These are phyloP conservation scores for Globisporangium nunn DNA, from an alignment of 352 stramenopile genomes.

Conservation along the genomic window DNA sequence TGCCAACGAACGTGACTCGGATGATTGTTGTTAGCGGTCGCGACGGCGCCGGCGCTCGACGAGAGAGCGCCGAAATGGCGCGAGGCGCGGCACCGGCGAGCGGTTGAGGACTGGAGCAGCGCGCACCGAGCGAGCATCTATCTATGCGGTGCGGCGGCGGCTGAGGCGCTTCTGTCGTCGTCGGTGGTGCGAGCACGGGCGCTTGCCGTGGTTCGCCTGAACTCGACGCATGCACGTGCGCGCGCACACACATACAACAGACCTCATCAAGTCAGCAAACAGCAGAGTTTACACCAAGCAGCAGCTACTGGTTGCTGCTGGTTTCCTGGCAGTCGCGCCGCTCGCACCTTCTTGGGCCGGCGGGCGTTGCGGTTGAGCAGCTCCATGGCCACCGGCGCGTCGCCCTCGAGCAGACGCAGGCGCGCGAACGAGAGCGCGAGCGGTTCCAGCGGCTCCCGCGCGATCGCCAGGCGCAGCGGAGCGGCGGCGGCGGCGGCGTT, in stretches of 20 bases:
- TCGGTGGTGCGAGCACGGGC: conserved; percentile 73
- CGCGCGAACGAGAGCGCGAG: conserved; percentile 23
- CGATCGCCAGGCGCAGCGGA: conserved; percentile 8
- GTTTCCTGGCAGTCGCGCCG: not conserved
- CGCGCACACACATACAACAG: conserved; percentile 1
- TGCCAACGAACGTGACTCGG: too few relatives aligned
- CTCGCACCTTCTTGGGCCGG: conserved; percentile 68
- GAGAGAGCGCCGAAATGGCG: too few relatives aligned
- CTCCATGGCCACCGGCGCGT: conserved; percentile 57
- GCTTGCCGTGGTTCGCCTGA: conserved; percentile 84
- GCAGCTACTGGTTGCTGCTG: too few relatives aligned
- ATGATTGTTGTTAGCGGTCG: too few relatives aligned
- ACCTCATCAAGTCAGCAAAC: conserved; percentile 1
- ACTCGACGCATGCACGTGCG: not conserved
- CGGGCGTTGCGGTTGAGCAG: conserved; percentile 78
- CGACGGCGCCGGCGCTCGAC: too few relatives aligned
- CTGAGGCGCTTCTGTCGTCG: conserved; percentile 77
- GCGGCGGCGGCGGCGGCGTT: not conserved
- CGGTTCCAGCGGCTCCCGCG: conserved; percentile 11
- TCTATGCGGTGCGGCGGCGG: conserved; percentile 35
- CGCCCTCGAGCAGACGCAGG: conserved; percentile 37
- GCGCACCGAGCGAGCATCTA: not conserved
- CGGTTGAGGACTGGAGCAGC: too few relatives aligned
- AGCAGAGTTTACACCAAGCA: too few relatives aligned
- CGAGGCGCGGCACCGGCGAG: too few relatives aligned